phyloP scores from a whole-genome alignment of 768 basidiomycete genomes.

The Lentinula lateritia region DNA sequence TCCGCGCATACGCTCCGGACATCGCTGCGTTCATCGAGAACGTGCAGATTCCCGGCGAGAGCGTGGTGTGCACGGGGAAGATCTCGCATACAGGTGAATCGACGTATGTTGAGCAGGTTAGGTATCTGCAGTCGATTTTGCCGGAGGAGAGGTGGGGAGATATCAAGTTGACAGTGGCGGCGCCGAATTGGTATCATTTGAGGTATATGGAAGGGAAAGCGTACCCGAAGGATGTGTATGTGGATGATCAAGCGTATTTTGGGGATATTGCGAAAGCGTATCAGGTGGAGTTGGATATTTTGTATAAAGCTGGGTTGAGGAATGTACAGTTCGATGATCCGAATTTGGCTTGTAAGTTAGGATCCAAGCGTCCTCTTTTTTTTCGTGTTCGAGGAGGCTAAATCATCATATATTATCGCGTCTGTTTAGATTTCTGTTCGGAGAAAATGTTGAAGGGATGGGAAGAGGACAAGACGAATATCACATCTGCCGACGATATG shows the following conservation, averaged over 20 bases:
- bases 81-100: background rate
- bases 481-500: constrained; percentile 1
- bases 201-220: constrained; percentile 28
- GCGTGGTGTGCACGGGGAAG: constrained; percentile 4
- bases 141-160: constrained; percentile 27
- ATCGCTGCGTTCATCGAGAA: background rate
- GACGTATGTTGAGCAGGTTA: constrained; percentile 35
- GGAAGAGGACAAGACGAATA: constrained; percentile 3
- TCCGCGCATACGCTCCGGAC: constrained; percentile 2
- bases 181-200: constrained; percentile 41
- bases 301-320: constrained; percentile 34
- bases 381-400: no score
- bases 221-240: constrained; percentile 31
- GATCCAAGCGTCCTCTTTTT: background rate
- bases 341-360: background rate
- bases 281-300: constrained; percentile 34
- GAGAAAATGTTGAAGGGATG: constrained; percentile 7
- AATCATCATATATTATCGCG: background rate
- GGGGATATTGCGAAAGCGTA: constrained; percentile 43
- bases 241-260: constrained; percentile 41
- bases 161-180: constrained; percentile 42
- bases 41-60: constrained; percentile 1
- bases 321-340: constrained; percentile 6
- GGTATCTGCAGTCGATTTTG: constrained; percentile 34
- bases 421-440: constrained; percentile 2